Evolutionary conservation across 1,284 basidiomycete species (phyloP).

Genomic region (Trametes polyzona): DNA sequence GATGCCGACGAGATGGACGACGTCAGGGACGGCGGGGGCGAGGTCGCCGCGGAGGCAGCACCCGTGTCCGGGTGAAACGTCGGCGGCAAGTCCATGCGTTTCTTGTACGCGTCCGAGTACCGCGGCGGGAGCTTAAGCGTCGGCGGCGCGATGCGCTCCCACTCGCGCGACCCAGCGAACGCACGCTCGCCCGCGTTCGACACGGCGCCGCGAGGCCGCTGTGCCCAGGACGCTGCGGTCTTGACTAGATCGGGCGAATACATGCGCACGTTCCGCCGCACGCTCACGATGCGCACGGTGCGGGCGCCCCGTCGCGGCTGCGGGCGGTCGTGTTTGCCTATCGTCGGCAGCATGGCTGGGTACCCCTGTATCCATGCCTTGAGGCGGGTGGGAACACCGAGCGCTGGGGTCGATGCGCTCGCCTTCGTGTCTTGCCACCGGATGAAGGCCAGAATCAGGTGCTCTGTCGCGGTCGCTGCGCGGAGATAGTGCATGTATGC

Average conservation of each 20-base stretch:
- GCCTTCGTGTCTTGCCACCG: conserved; percentile 67
- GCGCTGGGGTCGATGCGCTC: conserved; percentile 40
- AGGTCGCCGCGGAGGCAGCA: conserved; percentile 27
- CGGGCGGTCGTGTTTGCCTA: conserved; percentile 47
- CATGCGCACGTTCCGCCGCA: conserved; percentile 78
- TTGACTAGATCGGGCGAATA: conserved; percentile 83
- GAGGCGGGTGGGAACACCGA: conserved; percentile 76
- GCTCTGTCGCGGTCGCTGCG: conserved; percentile 84
- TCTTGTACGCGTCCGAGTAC: conserved; percentile 73
- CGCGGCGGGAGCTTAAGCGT: conserved; percentile 57
- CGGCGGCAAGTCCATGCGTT: conserved; percentile 67
- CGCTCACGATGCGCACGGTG: conserved; percentile 71
- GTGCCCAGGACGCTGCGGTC: conserved; percentile 73
- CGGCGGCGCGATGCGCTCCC: conserved; percentile 67
- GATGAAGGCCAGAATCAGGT: conserved; percentile 84
- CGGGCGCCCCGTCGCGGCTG: conserved; percentile 74
- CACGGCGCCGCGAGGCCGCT: conserved; percentile 36
- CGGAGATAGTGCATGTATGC: conserved; percentile 84
- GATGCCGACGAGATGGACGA: conserved; percentile 37
- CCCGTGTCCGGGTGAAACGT: conserved; percentile 60
- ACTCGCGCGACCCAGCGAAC: conserved; percentile 66
- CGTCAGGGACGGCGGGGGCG: conserved; percentile 34
- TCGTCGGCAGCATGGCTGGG: conserved; percentile 63
- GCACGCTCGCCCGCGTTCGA: conserved; percentile 41
- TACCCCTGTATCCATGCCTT: conserved; percentile 89